Evolutionary conservation across 2,329 filamentous ascomycete species (phyloP), one percentile per base, ranked within the genome.

Genomic region (Clonostachys sp.): DNA sequence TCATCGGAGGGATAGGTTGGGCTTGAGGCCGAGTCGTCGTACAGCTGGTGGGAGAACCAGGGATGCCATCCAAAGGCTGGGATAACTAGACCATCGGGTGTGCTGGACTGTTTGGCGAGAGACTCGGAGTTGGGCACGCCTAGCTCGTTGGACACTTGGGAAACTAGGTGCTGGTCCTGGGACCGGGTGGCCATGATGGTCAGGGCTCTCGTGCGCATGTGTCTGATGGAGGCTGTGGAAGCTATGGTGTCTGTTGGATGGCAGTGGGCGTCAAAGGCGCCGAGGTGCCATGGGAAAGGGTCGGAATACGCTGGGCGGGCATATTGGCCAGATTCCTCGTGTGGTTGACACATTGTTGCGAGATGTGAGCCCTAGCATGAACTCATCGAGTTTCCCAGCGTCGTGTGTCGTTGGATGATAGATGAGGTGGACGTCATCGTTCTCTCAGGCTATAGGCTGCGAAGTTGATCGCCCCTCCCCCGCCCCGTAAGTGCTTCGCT

Each of bases 21-120:
- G 42, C 58, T 56, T 33, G 60, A 33, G 36, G 60, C 60, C 17
- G 60, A 63, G 61, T 89, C 82, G 57, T 84, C 78, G 59, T 83
- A 89, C 57, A 94, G 75, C 53, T 89, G 83, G 62, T 92, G 75
- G 2, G 87, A 86, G 64, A 91, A 92, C 89, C 89, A 94, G 1
- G 89, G 89, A 61, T 94, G 89, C 87, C 88, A 91, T 17, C 89
- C 89, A 65, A 91, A 92, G n/a, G 83, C 82, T 0, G 89, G 86
- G 5, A 92, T 57, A 45, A 74, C 56, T 18, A 47, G 51, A 49
- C 51, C 55, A 45, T 17, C 64, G 24, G 41, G 48, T 48, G 12
- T 55, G 14, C 35, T n/a, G 36, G 38, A 47, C 36, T 39, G 14
- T 4, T 39, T 18, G 14, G 17, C 6, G 4, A 30, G 24, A 30